Conservation (phyloP, 1,139 yeast species). For the Blastobotrys elegans region DNA sequence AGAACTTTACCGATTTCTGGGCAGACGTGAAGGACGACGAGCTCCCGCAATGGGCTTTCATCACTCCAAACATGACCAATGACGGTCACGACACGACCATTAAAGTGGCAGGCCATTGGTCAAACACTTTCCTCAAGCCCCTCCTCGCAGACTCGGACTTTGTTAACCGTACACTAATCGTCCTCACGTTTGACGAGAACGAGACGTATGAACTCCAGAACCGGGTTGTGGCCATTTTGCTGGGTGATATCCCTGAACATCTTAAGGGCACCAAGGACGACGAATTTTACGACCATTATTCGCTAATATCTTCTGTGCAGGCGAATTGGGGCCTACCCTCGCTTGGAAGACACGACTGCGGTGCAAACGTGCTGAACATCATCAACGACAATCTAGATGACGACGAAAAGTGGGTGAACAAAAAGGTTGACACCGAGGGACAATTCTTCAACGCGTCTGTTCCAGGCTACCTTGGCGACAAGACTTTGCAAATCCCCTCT, state of each 20-base stretch:
- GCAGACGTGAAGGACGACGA: conserved; percentile 36
- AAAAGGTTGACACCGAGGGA: conserved; percentile 36
- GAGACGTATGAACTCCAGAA: conserved; percentile 40
- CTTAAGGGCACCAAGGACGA: conserved; percentile 40
- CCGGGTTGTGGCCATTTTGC: conserved; percentile 40
- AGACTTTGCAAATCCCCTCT: conserved; percentile 35
- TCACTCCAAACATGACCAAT: conserved; percentile 48
- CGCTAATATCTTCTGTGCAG: conserved; percentile 42
- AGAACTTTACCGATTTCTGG: conserved; percentile 42
- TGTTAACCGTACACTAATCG: conserved; percentile 40
- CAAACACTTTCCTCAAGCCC: conserved; percentile 40
- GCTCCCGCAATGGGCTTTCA: conserved; percentile 46
- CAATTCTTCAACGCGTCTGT: conserved; percentile 39
- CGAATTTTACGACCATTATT: conserved; percentile 47
- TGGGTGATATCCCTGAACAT: conserved; percentile 41
- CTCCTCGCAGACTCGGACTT: conserved; percentile 40
- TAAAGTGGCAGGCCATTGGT: conserved; percentile 43
- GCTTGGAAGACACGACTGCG: conserved; percentile 45
- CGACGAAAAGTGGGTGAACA: conserved; percentile 26
- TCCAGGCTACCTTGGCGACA: conserved; percentile 39
- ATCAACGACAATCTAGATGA: conserved; percentile 37
- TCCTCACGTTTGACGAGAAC: conserved; percentile 46
- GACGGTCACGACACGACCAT: conserved; percentile 47
- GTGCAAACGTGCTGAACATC: conserved; percentile 42
- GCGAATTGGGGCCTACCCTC: conserved; percentile 45